Base-by-base conservation (phyloP, 495 filamentous ascomycete genomes). In the Talaromyces adpressus region DNA sequence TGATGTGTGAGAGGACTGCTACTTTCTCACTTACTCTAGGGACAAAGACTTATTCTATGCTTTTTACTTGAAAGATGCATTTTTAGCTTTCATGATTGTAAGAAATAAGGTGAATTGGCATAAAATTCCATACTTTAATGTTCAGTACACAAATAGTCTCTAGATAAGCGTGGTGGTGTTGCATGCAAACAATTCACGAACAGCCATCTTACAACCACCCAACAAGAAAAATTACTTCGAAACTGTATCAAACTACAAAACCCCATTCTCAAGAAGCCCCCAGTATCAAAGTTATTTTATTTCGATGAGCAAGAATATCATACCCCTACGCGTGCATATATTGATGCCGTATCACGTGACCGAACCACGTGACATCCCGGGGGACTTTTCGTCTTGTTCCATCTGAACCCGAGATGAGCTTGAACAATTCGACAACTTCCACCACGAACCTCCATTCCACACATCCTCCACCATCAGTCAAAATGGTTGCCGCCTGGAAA, bases 401-500 rank as follows among this genome's bases (percentile, higher is more conserved):
- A 58, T 22, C 29, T 12, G 22, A 22, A 58, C 56, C 56, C 27
- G 56, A 58, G n/a, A 58, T 58, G 51, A 54, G 20, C 47, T 32
- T 62, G 47, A 22, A 56, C 52, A 29, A 14, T 41, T 41, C 36
- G 36, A 41, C 14, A 41, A 12, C 27, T 27, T 16, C n/a, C 45
- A 23, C 25, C 45, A 32, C n/a, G 41, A 62, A 49, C 52, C 51
- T 57, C 66, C 63, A 57, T 51, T 53, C 68, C 62, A 60, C 67
- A 67, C 64, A 69, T 66, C 54, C 62, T 61, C 59, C 62, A 56
- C 66, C 68, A 61, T 53, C 68, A 72, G 76, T 86, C 88, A 92
- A 86, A 82, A 98, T 98, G 94, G 85, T 91, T 77, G 93, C 92
- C 80, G 91, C 92, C 73, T 99, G 95, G 95, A 98, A 97, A 89